These are phyloP conservation scores for Aurantiochytrium sp. DNA, from an alignment of 108 stramenopile genomes.

Conservation along the genomic window DNA sequence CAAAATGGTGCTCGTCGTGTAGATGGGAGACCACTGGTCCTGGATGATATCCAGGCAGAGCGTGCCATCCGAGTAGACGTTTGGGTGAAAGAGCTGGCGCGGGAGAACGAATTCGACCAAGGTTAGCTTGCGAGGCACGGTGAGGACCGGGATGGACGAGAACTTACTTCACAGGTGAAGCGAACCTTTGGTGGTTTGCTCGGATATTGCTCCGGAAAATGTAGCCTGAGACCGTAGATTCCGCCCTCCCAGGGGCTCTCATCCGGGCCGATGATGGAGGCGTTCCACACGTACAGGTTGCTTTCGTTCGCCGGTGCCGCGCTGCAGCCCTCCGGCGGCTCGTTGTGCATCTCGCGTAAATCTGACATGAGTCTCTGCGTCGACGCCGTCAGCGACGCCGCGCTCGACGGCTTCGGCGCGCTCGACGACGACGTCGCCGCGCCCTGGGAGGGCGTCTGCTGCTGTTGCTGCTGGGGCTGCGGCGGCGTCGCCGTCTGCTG, in stretches of 20 bases:
- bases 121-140: no score
- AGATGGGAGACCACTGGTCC: constrained; percentile 96
- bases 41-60: constrained; percentile 39
- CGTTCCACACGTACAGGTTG: constrained; percentile 38
- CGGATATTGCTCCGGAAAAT: constrained; percentile 31
- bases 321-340: constrained; percentile 19
- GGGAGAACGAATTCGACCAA: no score
- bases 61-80: constrained; percentile 38
- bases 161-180: constrained; percentile 37
- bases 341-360: background rate
- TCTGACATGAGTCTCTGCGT: background rate
- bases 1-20: constrained; percentile 95
- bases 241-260: constrained; percentile 43
- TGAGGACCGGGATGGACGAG: no score
- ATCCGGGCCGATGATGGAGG: constrained; percentile 40
- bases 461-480: no score
- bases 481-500: no score
- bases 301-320: constrained; percentile 9
- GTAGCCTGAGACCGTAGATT: background rate
- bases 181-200: constrained; percentile 34
- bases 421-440: no score
- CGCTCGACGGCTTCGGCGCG: background rate
- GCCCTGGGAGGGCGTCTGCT: no score
- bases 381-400: background rate
- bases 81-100: constrained; percentile 39